Evolutionary conservation across 2,329 filamentous ascomycete species (phyloP), one percentile per base, ranked within the genome.

Genomic region (Cryphonectria japonica): DNA sequence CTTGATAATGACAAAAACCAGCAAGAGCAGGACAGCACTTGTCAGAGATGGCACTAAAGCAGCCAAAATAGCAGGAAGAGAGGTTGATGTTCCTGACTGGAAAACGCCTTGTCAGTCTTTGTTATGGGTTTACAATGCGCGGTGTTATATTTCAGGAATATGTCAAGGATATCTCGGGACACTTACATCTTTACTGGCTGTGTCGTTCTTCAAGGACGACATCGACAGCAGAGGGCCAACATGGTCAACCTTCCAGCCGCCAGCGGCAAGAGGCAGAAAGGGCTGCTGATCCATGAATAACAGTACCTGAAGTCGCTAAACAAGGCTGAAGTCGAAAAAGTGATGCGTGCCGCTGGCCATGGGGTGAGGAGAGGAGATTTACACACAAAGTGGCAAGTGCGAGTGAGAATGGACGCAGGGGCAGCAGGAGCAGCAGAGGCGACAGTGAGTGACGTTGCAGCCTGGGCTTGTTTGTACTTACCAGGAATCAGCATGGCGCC

Each of bases 11-110:
- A 73, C 63, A 54, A 75, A 75, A 19, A 73, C 64, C 3, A 66
- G 22, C 34, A 75, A 66, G 39, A 74, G 70, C 34, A 74, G 19
- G 22, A 72, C 57, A 34, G 73, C 73, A n/a, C 70, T 72, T 34
- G 61, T 57, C 37, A 75, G 57, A 11, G 74, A 74, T 4, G 74
- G 74, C 32, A 75, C 46, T 37, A 75, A 66, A 34, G 74, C 73
- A 26, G 73, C 69, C 41, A 73, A 34, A 50, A 71, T 71, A 22
- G 71, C 69, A 8, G 71, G 71, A 39, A 73, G 69, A 32, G 71
- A 73, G 14, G 71, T 63, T 34, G 71, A 73, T 50, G 68, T 61
- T 46, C 69, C 67, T 26, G 71, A 68, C 71, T 72, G 69, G 69
- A n/a, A 43, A 26, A 1, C 13, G 5, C 26, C 22, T 11, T 8